phyloP scores from a whole-genome alignment of 1,284 basidiomycete genomes.

The Cryptococcus jaspeensis region DNA sequence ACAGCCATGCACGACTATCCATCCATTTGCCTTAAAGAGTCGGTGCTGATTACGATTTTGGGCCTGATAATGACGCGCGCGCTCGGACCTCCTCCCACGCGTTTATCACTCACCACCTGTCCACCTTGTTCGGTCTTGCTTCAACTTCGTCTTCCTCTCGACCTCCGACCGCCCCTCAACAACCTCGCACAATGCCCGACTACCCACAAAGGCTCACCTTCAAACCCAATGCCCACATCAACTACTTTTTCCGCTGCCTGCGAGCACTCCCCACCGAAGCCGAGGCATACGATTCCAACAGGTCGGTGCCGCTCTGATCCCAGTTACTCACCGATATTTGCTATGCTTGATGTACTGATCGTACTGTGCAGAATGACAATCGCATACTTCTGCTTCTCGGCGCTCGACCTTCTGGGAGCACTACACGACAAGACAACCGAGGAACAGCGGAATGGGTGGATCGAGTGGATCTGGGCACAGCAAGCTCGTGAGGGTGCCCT shows the following conservation, averaged over 20 bases:
- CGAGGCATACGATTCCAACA: slow-evolving; percentile 45
- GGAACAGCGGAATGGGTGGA: slow-evolving; percentile 64
- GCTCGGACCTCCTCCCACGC: too few species aligned
- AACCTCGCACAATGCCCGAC: not conserved
- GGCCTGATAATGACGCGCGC: too few species aligned
- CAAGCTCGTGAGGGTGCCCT: slow-evolving; percentile 56
- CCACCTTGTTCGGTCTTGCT: too few species aligned
- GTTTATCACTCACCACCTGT: too few species aligned
- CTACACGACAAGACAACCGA: slow-evolving; percentile 57
- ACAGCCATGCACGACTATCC: too few species aligned
- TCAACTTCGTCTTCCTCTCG: too few species aligned
- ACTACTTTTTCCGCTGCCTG: slow-evolving; percentile 47
- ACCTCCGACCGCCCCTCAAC: too few species aligned
- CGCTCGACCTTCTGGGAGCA: slow-evolving; percentile 67
- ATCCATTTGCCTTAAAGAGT: too few species aligned
- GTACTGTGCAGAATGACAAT: slow-evolving; percentile 64
- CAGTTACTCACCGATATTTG: not conserved
- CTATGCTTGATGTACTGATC: not conserved
- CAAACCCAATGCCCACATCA: slow-evolving; percentile 49
- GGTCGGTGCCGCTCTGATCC: slow-evolving; percentile 27
- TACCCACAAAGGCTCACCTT: slow-evolving; percentile 37
- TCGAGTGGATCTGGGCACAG: slow-evolving; percentile 83
- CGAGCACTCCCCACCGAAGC: slow-evolving; percentile 42
- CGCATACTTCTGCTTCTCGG: slow-evolving; percentile 79
- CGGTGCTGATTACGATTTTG: too few species aligned